Percentiles rank a stretch among this genome's conserved stretches.
phyloP scores from a whole-genome alignment of 2,329 filamentous ascomycete genomes.

The Diplodia corticola region DNA sequence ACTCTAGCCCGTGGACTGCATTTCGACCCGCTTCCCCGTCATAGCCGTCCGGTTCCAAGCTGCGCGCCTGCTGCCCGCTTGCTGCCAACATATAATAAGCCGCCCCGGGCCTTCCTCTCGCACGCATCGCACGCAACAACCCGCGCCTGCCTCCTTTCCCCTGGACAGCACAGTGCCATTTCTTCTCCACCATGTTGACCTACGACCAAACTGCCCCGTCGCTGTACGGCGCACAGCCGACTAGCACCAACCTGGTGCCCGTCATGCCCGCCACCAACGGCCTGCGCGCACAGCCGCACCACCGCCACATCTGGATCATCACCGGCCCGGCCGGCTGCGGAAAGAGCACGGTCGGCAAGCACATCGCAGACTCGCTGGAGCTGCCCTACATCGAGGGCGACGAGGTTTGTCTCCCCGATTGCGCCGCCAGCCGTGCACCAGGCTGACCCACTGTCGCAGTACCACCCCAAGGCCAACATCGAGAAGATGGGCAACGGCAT shows the following conservation, averaged over 20 bases:
- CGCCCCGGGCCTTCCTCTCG: constrained; percentile 6
- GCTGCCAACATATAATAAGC: constrained; percentile 5
- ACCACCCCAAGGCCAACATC: constrained; percentile 52
- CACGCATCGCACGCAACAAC: background rate
- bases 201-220: constrained; percentile 24
- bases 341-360: constrained; percentile 54
- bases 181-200: constrained; percentile 24
- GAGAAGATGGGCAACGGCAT: constrained; percentile 86
- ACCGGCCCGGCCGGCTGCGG: constrained; percentile 56
- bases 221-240: constrained; percentile 21
- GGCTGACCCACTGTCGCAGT: constrained; percentile 35
- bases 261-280: constrained; percentile 11
- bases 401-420: constrained; percentile 40
- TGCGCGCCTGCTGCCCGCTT: too few species aligned
- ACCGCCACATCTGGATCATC: constrained; percentile 54
- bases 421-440: background rate
- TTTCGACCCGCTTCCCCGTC: constrained; percentile 17
- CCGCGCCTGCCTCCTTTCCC: constrained; percentile 2
- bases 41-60: background rate
- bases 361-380: constrained; percentile 45
- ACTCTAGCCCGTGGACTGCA: constrained; percentile 3
- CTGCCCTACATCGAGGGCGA: constrained; percentile 55
- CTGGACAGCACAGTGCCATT: background rate
- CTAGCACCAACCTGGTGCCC: constrained; percentile 17
- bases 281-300: constrained; percentile 31